Evolutionary conservation across 2,329 filamentous ascomycete genomes (phyloP), one percentile per base, ranked within the genome.

Genomic region (Verticillium isaacii): DNA sequence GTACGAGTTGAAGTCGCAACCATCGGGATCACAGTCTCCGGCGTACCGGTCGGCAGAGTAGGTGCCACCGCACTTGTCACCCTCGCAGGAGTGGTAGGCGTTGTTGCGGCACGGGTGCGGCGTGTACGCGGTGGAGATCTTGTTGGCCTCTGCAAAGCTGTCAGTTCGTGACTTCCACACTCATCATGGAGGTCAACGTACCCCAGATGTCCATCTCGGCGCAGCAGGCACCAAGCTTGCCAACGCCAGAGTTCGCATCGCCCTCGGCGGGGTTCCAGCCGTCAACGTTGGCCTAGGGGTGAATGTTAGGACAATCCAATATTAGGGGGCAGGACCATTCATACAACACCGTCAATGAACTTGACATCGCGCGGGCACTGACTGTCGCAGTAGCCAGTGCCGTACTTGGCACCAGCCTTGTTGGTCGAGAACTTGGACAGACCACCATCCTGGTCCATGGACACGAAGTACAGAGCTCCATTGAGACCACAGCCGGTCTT

Each of bases 1-100:
- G 83, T 84, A 90, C 45, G 81, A 72, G 82, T 89, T 89, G 82
- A 88, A 89, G 73, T 89, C 88, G 69, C 88, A 90, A 50, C 88
- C 88, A 69, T 89, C 86, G 64, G 86, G 85, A 72, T 90, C 88
- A 72, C 88, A 90, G 62, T 82, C 75, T 60, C 87, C 87, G 32
- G 69, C 76, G 71, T 89, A 89, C 65, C 87, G 85, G 67, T 81
- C 74, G 58, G 67, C 60, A 59, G 75, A 77, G 69, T 82, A 84
- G 39, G 81, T 80, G 62, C 82, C 85, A 62, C 85, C 85, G 67
- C 84, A 87, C 6, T 63, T 62, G 64, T 82, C 74, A 23, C 78
- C 78, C 0, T 71, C 71, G 78, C 86, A 89, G 61, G 80, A 77
- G 60, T 73, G 72, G 67, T 84, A 80, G 58, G 78, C 80, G 55